Percentiles rank a stretch among this genome's conserved stretches.
These are phyloP conservation scores for Aegilops speltoides DNA, from an alignment of 176 grass and related monocot genomes.

Conservation along the genomic window DNA sequence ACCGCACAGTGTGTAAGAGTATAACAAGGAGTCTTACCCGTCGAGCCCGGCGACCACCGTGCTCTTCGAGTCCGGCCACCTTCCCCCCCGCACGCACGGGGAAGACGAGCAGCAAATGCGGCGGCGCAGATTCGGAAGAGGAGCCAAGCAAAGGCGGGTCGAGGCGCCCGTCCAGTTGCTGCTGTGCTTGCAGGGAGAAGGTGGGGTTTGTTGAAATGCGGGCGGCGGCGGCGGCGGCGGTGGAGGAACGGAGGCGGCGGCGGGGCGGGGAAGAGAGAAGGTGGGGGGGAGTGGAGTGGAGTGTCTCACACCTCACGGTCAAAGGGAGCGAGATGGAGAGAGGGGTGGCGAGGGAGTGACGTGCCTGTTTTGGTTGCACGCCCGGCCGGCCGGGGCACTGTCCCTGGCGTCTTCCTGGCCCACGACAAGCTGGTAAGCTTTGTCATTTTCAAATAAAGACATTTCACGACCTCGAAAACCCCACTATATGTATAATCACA, in stretches of 20 bases:
- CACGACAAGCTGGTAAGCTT: background rate
- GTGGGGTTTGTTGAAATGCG: background rate
- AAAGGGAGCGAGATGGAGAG: background rate
- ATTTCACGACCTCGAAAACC: background rate
- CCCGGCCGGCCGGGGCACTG: no score
- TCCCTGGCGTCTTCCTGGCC: background rate
- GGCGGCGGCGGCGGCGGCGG: background rate
- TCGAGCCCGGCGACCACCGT: background rate
- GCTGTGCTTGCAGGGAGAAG: background rate
- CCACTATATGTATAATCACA: no score
- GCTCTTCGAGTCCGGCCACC: background rate
- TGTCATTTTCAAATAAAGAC: background rate
- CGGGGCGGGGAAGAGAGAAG: background rate
- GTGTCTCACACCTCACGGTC: background rate
- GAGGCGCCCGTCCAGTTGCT: background rate
- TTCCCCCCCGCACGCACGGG: background rate
- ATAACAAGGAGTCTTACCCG: background rate
- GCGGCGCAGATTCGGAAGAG: background rate
- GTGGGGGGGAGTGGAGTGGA: background rate
- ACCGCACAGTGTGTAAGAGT: background rate
- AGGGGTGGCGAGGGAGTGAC: background rate
- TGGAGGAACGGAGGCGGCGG: conserved; percentile 4
- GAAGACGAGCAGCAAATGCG: background rate
- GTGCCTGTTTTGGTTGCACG: background rate
- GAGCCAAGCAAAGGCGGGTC: background rate